A percentile compares a stretch with the other conserved stretches of the same genome.
Evolutionary conservation across 495 filamentous ascomycete species (phyloP).

Genomic region (Penicillium simplicissimum): DNA sequence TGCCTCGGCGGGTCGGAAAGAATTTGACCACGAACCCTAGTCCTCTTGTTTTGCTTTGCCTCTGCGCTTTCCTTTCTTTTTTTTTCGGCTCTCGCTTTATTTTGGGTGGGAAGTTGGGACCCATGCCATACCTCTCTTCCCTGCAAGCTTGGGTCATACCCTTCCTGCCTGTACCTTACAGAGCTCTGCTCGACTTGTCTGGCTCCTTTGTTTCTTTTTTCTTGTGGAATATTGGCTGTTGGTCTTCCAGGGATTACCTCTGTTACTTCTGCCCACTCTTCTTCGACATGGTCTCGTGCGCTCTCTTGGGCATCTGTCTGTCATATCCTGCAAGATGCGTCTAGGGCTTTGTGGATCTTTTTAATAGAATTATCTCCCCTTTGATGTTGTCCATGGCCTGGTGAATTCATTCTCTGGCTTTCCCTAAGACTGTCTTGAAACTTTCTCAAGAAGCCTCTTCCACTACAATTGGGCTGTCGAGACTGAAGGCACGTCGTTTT

Average conservation of each 20-base stretch:
- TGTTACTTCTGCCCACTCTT: conserved; percentile 27
- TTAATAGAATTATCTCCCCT: conserved; percentile 29
- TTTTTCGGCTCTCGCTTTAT: conserved; percentile 9
- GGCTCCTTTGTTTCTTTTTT: conserved; percentile 26
- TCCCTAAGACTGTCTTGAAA: conserved; percentile 1
- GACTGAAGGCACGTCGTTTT: neutral
- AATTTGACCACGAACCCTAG: conserved; percentile 30
- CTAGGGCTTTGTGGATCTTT: conserved; percentile 24
- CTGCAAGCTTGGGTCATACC: conserved; percentile 27
- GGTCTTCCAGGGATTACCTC: conserved; percentile 34
- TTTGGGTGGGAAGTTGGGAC: conserved; percentile 1
- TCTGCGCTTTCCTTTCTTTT: conserved; percentile 18
- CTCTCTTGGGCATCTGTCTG: conserved; percentile 29
- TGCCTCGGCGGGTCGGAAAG: conserved; percentile 31
- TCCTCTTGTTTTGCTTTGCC: conserved; percentile 18
- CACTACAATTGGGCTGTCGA: neutral
- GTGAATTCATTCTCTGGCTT: conserved; percentile 3
- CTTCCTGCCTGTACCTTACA: conserved; percentile 30
- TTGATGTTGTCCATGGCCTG: conserved; percentile 13
- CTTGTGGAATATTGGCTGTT: conserved; percentile 35
- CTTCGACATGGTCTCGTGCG: conserved; percentile 37
- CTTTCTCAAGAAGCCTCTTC: neutral
- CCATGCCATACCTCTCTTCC: conserved; percentile 18
- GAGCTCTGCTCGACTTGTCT: conserved; percentile 28
- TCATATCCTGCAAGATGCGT: conserved; percentile 28